Conservation (phyloP, 352 stramenopile genomes). For the Globisporangium alternatum region DNA sequence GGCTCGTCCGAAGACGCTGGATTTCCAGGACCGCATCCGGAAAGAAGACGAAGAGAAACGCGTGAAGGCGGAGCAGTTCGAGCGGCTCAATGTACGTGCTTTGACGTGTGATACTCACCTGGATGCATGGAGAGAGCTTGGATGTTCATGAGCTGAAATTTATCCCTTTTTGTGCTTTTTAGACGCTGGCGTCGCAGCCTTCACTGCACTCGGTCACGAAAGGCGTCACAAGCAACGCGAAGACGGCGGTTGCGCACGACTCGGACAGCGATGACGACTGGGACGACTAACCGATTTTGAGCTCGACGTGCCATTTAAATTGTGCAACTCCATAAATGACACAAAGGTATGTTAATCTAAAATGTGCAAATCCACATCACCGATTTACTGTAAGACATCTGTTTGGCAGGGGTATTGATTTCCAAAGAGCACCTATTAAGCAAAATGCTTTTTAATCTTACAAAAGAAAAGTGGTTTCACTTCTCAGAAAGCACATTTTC, state of each 20-base stretch:
- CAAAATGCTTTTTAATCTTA: no score
- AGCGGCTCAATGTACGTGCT: conserved; percentile 59
- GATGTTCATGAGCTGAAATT: not conserved
- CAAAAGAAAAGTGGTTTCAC: no score
- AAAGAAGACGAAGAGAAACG: conserved; percentile 65
- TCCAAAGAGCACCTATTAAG: no score
- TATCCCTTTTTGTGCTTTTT: not conserved
- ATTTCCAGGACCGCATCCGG: conserved; percentile 59
- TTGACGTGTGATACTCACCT: not conserved
- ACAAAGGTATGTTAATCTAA: no score
- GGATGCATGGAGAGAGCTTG: not conserved
- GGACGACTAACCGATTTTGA: conserved; percentile 47
- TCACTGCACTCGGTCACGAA: conserved; percentile 61
- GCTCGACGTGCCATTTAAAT: no score
- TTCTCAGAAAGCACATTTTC: no score
- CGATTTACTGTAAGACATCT: no score
- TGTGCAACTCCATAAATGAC: no score
- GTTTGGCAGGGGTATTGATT: no score
- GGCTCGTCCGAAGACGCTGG: conserved; percentile 53
- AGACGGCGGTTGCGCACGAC: conserved; percentile 21
- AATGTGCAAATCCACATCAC: no score
- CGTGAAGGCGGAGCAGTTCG: conserved; percentile 59
- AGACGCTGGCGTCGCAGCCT: conserved; percentile 65
- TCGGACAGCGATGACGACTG: conserved; percentile 79
- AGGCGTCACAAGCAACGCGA: conserved; percentile 9